Conservation (phyloP, 352 stramenopile species). For the Phytophthora colocasiae region DNA sequence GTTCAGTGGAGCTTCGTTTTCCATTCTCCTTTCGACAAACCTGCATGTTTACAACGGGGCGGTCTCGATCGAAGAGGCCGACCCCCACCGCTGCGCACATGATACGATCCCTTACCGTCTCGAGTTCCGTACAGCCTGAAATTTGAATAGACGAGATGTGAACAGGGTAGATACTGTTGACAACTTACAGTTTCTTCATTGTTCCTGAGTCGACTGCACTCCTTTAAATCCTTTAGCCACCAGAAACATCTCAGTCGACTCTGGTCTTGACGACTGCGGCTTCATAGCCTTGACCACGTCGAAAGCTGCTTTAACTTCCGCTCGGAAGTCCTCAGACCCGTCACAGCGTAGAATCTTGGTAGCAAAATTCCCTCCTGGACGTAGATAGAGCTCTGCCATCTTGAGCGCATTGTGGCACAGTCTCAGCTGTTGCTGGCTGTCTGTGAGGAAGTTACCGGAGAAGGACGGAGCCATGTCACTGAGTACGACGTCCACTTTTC, state of each 20-base stretch:
- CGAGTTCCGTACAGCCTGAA: slow-evolving; percentile 24
- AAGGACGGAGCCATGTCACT: slow-evolving; percentile 92
- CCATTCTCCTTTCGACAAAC: slow-evolving; percentile 31
- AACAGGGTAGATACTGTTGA: slow-evolving; percentile 13
- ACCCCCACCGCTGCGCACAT: slow-evolving; percentile 24
- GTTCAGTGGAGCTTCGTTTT: slow-evolving; percentile 30
- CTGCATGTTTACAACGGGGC: slow-evolving; percentile 38
- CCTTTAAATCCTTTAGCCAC: slow-evolving; percentile 77
- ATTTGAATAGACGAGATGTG: slow-evolving; percentile 49
- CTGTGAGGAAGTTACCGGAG: slow-evolving; percentile 75
- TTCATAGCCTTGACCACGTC: slow-evolving; percentile 77
- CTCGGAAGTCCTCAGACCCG: slow-evolving; percentile 78
- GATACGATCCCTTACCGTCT: slow-evolving; percentile 31
- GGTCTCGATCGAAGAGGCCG: slow-evolving; percentile 41
- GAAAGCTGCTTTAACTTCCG: slow-evolving; percentile 77
- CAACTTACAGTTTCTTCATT: not conserved
- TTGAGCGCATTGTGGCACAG: slow-evolving; percentile 87
- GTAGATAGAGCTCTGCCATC: slow-evolving; percentile 86
- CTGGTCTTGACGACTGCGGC: slow-evolving; percentile 73
- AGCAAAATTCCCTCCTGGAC: slow-evolving; percentile 76
- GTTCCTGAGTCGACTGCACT: not conserved
- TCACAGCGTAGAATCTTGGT: slow-evolving; percentile 87
- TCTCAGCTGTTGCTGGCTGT: slow-evolving; percentile 83
- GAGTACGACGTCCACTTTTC: slow-evolving; percentile 78
- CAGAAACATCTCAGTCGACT: slow-evolving; percentile 89